phyloP scores from a whole-genome alignment of 2,329 filamentous ascomycete genomes.

The Colletotrichum paranaense region DNA sequence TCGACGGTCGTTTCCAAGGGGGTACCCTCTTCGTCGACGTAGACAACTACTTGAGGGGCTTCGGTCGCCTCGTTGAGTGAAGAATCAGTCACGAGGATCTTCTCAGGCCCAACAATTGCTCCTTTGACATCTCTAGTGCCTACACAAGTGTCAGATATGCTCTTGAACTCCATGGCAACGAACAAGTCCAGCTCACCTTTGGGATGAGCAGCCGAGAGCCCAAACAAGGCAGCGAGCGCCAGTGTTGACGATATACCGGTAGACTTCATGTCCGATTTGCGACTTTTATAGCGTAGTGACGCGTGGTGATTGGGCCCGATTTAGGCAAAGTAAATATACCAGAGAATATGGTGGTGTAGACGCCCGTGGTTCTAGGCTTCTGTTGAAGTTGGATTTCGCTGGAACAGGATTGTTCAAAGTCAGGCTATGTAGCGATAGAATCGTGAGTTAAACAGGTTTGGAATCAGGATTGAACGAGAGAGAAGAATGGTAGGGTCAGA shows the following conservation, averaged over 20 bases:
- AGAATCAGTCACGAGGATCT: slow-evolving; percentile 49
- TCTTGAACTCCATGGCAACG: not conserved
- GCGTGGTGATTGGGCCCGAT: not conserved
- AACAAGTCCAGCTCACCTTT: slow-evolving; percentile 8
- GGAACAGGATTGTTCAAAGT: not conserved
- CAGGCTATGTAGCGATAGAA: not conserved
- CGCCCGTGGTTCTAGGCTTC: not conserved
- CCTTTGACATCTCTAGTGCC: slow-evolving; percentile 24
- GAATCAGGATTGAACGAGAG: slow-evolving; percentile 9
- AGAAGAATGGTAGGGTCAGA: slow-evolving; percentile 29
- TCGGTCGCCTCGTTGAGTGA: slow-evolving; percentile 52
- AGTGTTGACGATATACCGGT: not conserved
- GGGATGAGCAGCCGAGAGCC: slow-evolving; percentile 27
- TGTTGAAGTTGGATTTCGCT: not conserved
- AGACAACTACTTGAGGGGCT: slow-evolving; percentile 64
- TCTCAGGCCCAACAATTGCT: slow-evolving; percentile 11
- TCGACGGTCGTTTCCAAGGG: slow-evolving; percentile 57
- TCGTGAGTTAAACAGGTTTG: slow-evolving; percentile 29
- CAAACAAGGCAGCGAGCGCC: slow-evolving; percentile 5
- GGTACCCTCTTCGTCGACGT: slow-evolving; percentile 68
- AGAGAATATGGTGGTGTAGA: not conserved
- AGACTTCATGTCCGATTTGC: slow-evolving; percentile 20
- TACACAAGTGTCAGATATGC: not conserved
- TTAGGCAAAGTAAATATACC: no score
- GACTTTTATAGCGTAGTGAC: not conserved